A percentile compares a stretch with the other conserved stretches of the same genome.
These are phyloP conservation scores for Pichia sp. DNA, from an alignment of 1,139 yeast genomes.

Conservation along the genomic window DNA sequence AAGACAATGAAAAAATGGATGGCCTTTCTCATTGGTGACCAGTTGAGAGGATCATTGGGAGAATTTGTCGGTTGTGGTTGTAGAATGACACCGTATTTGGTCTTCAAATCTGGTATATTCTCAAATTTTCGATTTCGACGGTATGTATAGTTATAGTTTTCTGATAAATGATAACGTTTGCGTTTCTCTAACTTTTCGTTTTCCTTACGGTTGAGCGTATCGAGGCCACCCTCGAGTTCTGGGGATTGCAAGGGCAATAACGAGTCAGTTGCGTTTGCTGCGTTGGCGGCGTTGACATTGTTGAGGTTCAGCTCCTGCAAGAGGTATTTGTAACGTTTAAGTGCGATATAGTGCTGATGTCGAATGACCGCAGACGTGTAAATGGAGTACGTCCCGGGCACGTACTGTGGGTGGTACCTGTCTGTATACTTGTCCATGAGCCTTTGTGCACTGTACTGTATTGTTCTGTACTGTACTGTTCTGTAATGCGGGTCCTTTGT, in stretches of 20 bases:
- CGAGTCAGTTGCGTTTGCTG: too few species aligned
- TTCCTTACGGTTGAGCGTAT: too few species aligned
- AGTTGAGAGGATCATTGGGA: slow-evolving; percentile 67
- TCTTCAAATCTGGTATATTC: slow-evolving; percentile 27
- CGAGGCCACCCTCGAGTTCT: too few species aligned
- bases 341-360: slow-evolving; percentile 14
- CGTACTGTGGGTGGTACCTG: slow-evolving; percentile 40
- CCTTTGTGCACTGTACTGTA: too few species aligned
- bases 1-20: slow-evolving; percentile 19
- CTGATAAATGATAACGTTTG: slow-evolving; percentile 7
- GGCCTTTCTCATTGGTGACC: slow-evolving; percentile 19
- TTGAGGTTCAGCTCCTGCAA: slow-evolving; percentile 1
- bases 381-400: slow-evolving; percentile 53
- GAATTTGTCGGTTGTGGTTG: slow-evolving; percentile 73
- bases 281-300: neutral
- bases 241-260: too few species aligned
- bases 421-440: slow-evolving; percentile 40
- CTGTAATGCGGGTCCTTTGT: too few species aligned
- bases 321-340: slow-evolving; percentile 7
- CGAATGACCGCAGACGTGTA: slow-evolving; percentile 23
- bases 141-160: slow-evolving; percentile 16
- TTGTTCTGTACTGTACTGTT: too few species aligned
- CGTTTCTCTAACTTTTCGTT: slow-evolving; percentile 1
- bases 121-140: slow-evolving; percentile 12
- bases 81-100: slow-evolving; percentile 49